Percentiles rank a stretch among this genome's conserved stretches.
phyloP scores from a whole-genome alignment of 2,329 filamentous ascomycete genomes.

The Claviceps fusiformis region DNA sequence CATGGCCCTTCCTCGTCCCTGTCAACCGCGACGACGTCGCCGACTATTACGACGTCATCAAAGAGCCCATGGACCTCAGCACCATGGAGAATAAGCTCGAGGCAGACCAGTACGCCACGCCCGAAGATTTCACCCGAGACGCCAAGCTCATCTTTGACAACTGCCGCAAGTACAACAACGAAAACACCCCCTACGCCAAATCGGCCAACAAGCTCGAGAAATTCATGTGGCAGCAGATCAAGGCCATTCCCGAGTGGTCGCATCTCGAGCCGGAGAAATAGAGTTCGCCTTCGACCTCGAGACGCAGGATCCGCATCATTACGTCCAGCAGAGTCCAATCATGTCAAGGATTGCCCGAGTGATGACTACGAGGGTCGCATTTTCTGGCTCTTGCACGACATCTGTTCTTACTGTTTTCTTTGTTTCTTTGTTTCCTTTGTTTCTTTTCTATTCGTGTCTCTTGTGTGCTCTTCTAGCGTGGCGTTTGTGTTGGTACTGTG shows the following conservation, averaged over 20 bases:
- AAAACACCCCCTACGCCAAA: constrained; percentile 89
- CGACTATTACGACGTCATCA: constrained; percentile 99
- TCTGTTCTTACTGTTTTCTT: background rate
- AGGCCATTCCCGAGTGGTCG: constrained; percentile 86
- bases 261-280: constrained; percentile 39
- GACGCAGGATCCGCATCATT: background rate
- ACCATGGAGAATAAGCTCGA: constrained; percentile 87
- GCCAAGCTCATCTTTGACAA: constrained; percentile 86
- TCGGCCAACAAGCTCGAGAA: constrained; percentile 86
- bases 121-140: constrained; percentile 86
- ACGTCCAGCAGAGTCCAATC: background rate
- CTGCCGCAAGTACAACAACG: constrained; percentile 91
- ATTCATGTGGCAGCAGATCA: constrained; percentile 90
- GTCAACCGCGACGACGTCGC: constrained; percentile 92
- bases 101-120: constrained; percentile 77
- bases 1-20: constrained; percentile 89
- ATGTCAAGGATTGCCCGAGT: background rate
- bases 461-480: background rate
- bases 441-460: background rate
- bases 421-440: background rate
- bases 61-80: constrained; percentile 88
- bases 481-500: background rate
- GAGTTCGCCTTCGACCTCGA: constrained; percentile 9
- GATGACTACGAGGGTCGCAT: background rate
- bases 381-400: too few relatives aligned